Evolutionary conservation across 2,329 filamentous ascomycete species (phyloP), one percentile per base, ranked within the genome.

Genomic region (Xylariaceae sp.): DNA sequence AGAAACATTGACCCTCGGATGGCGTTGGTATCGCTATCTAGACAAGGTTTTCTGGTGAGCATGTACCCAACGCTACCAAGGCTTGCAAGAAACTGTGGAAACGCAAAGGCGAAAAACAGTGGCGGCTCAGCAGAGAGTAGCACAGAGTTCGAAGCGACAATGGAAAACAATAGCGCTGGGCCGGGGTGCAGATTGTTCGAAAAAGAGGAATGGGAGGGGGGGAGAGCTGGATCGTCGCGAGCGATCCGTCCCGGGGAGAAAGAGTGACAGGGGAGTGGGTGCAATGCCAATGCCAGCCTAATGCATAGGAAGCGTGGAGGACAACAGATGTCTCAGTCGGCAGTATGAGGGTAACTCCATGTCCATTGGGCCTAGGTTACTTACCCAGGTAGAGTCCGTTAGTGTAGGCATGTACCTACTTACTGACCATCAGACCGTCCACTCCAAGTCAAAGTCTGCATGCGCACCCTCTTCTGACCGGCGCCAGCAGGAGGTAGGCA

Each of bases 1-100:
- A 54, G 54, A 53, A 51, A 58, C 55, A 55, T 52, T 55, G 46
- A 50, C 23, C 48, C 49, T 56, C 46, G 50, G 50, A 52, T 51
- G 50, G 43, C 43, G 45, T 44, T 47, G 47, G 49, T 53, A 50
- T 40, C 15, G 34, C n/a, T n/a, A n/a, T n/a, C 42, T 40, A 33
- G 29, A 24, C 5, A 34, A n/a, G 15, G 18, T 38, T 29, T 31
- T 16, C 31, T 31, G 38, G 42, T 42, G 40, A 40, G 45, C 34
- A 21, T 12, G 31, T 38, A 33, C 17, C 18, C 17, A 26, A 12
- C 16, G 16, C 33, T 38, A 34, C 26, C 14, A 32, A 31, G 28
- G 21, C 41, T 28, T 36, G 36, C 15, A 13, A 17, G 32, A 16
- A 14, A 29, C 26, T 27, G 21, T 11, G 32, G 28, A 28, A 28